Conservation (phyloP, 2,329 filamentous ascomycete genomes). For the Diaporthe citri region DNA sequence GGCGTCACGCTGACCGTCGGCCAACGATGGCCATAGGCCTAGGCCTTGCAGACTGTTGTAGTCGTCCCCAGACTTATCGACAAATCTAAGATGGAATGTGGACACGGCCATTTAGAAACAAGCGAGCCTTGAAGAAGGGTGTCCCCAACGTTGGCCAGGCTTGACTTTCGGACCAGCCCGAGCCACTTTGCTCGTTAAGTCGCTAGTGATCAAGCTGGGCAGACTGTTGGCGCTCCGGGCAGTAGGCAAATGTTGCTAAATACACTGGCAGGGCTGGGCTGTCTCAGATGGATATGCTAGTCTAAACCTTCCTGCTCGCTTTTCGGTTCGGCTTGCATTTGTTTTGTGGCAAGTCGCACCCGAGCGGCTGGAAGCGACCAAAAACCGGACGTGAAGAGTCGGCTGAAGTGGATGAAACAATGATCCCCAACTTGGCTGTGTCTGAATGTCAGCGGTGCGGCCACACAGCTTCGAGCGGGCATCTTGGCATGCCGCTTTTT, state of each 20-base stretch:
- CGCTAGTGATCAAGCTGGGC: background rate
- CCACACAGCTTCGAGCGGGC: constrained; percentile 5
- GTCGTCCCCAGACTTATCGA: background rate
- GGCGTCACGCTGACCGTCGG: background rate
- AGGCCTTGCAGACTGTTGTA: background rate
- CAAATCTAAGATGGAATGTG: background rate
- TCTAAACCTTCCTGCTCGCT: constrained; percentile 21
- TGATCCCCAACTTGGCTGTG: constrained; percentile 29
- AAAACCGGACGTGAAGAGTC: constrained; percentile 7
- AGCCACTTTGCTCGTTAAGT: constrained; percentile 1
- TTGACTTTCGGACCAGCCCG: constrained; percentile 20
- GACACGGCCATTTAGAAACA: constrained; percentile 14
- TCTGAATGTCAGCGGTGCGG: constrained; percentile 11
- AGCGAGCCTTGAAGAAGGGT: constrained; percentile 15
- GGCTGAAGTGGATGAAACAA: constrained; percentile 24
- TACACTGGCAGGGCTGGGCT: constrained; percentile 2
- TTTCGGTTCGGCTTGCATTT: constrained; percentile 9
- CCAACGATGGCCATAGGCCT: background rate
- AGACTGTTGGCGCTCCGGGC: background rate
- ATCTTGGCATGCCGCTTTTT: constrained; percentile 11
- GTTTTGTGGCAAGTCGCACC: background rate
- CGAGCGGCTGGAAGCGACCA: background rate
- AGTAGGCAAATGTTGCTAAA: background rate
- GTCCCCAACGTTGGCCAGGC: background rate
- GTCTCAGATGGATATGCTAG: constrained; percentile 1